Evolutionary conservation across 2,329 filamentous ascomycete species (phyloP).

Genomic region (Arthrobotrys megalospora): DNA sequence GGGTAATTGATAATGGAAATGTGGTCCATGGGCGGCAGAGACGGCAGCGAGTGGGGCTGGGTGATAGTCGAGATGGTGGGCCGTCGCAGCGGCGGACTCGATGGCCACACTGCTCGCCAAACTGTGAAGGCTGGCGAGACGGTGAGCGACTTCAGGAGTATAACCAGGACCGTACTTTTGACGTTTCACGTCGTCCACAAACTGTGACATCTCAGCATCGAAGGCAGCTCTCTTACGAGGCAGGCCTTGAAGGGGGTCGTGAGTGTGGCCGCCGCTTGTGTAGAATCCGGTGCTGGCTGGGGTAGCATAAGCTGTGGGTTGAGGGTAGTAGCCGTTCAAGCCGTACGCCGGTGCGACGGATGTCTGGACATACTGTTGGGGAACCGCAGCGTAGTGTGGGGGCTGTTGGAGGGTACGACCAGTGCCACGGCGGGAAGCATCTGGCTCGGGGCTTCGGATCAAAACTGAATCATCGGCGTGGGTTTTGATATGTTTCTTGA

Average conservation of each 20-base stretch:
- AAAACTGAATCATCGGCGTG: slow-evolving; percentile 64
- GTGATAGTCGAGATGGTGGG: slow-evolving; percentile 71
- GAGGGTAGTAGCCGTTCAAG: slow-evolving; percentile 57
- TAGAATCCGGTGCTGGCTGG: slow-evolving; percentile 68
- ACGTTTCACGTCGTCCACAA: slow-evolving; percentile 93
- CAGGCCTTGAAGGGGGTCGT: slow-evolving; percentile 73
- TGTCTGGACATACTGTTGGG: slow-evolving; percentile 52
- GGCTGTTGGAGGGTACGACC: slow-evolving; percentile 61
- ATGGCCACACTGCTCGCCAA: slow-evolving; percentile 74
- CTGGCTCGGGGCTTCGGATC: slow-evolving; percentile 74
- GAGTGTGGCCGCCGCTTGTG: slow-evolving; percentile 77
- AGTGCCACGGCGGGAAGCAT: slow-evolving; percentile 66
- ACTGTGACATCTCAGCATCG: slow-evolving; percentile 72
- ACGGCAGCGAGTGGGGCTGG: slow-evolving; percentile 71
- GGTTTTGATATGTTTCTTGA: slow-evolving; percentile 97
- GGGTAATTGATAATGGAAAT: slow-evolving; percentile 69
- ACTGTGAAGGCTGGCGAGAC: slow-evolving; percentile 84
- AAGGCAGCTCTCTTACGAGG: slow-evolving; percentile 57
- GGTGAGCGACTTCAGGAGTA: slow-evolving; percentile 92
- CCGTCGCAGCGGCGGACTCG: slow-evolving; percentile 67
- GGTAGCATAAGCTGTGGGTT: slow-evolving; percentile 33
- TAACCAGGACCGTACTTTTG: slow-evolving; percentile 88
- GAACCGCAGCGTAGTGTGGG: slow-evolving; percentile 60
- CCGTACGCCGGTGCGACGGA: slow-evolving; percentile 51
- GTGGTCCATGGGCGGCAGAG: slow-evolving; percentile 69